Percentiles rank a stretch among this genome's conserved stretches.
Conservation (phyloP, 371 early-diverging fungal genomes). For the Parasitella parasitica region DNA sequence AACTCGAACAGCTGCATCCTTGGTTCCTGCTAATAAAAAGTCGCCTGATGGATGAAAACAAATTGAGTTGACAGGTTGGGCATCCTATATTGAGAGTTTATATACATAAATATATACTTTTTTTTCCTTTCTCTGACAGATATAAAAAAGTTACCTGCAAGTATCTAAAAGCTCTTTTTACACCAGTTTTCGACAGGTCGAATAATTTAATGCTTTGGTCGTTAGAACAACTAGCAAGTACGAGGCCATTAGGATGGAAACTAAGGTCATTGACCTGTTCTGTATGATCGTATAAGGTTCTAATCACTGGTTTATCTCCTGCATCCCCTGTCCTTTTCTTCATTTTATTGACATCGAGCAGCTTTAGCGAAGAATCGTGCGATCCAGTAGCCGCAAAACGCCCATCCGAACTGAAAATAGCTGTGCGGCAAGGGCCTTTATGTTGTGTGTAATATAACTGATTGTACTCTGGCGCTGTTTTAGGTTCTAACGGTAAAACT, state of each 20-base stretch:
- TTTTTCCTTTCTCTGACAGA: not conserved
- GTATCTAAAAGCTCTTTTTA: constrained; percentile 84
- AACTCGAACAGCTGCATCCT: constrained; percentile 76
- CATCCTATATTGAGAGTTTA: constrained; percentile 55
- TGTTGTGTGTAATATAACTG: constrained; percentile 60
- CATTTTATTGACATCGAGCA: constrained; percentile 83
- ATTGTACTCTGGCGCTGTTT: constrained; percentile 47
- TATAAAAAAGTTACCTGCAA: constrained; percentile 55
- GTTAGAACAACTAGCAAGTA: constrained; percentile 86
- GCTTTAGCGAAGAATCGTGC: constrained; percentile 84
- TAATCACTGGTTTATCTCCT: constrained; percentile 79
- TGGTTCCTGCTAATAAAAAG: constrained; percentile 69
- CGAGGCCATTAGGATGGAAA: constrained; percentile 92
- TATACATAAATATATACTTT: not conserved
- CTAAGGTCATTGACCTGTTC: constrained; percentile 81
- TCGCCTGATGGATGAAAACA: constrained; percentile 88
- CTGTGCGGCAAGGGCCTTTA: constrained; percentile 51
- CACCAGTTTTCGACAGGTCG: constrained; percentile 78
- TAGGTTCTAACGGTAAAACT: constrained; percentile 13
- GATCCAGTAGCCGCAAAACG: constrained; percentile 90
- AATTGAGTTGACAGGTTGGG: constrained; percentile 71
- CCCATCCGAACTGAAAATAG: constrained; percentile 60
- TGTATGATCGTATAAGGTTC: constrained; percentile 86
- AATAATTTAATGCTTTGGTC: constrained; percentile 86
- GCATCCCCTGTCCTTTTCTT: constrained; percentile 60